Base-by-base conservation (phyloP, 441 rosid species). In the Adansonia rubrostipa region DNA sequence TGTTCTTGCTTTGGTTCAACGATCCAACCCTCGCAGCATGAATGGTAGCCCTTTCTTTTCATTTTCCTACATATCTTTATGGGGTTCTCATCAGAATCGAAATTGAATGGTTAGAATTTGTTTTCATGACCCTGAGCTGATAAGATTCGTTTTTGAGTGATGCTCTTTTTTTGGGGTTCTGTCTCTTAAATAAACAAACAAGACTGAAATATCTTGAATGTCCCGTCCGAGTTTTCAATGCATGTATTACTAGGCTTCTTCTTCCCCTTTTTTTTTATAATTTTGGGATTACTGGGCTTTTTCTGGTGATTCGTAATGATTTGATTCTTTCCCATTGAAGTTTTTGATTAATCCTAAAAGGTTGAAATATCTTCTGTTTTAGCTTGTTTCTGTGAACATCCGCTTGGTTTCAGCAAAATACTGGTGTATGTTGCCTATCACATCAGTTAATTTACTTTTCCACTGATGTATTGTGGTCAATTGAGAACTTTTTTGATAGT, bases 1-100 rank as follows among this genome's bases (percentile, higher is more conserved):
- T 17, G 65, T 17, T 73, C 76, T 73, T 36, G 60, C 74, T 71
- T 71, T 51, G 60, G 48, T 19, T 68, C 56, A 68, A 20, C 17
- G 36, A 11, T 51, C 14, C 60, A 51, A 15, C 44, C 19, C 47
- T 17, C 6, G 9, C 73, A 10, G 17, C 73, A 48, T 69, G 58
- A 47, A 6, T 1, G 57, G 73, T 69, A 22, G 24, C 0, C 11
- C 17, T 6, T 13, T 20, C 20, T n/a, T 11, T 68, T 42, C 9
- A 5, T 14, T 71, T 24, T 9, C 3, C 6, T 24, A 24, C 13
- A 40, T n/a, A 36, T 10, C 54, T 44, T 67, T 14, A 44, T 15
- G 44, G 53, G 57, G 42, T 69, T 48, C 54, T 68, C 56, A 9
- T 20, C 19, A 45, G 56, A 68, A 45, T 20, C 17, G 9, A 20